Base-by-base conservation (phyloP, 192 early-diverging fungal species). In the Coemansia sp. region DNA sequence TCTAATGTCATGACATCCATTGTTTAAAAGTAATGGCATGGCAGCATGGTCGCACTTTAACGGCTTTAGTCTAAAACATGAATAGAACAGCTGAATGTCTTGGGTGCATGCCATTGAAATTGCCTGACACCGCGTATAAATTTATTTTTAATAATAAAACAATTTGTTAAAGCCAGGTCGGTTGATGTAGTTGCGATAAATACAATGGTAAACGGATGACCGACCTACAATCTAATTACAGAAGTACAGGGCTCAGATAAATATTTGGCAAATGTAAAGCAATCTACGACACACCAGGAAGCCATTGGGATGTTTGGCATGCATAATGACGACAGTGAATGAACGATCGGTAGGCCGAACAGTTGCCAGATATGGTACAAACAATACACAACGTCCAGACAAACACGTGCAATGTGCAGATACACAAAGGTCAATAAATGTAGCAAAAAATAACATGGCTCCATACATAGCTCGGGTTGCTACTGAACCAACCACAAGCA, bases 321-420 rank as follows among this genome's bases (percentile, higher is more conserved):
- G 53, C 53, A 8, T 4, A 2, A 55, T 55, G 53, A 55, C 53
- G 53, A 55, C 31, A 31, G 31, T 31, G 31, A 24, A 55, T 17
- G 24, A 26, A 26, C n/a, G 53, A 55, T 55, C 53, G 53, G 12
- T 24, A 55, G 53, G 53, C 53, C 53, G 53, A 55, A 31, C 53
- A 55, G 10, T 55, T 21, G 23, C 53, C 53, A 28, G 15, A n/a
- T 55, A 24, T 52, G 50, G 50, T 31, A 14, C 23, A 55, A 26
- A 23, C 42, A 12, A 44, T 17, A 44, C 42, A 44, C 11, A 44
- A 17, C 11, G 42, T 17, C 42, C 42, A 44, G 42, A 17, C 42
- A 5, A 44, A 17, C 42, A 44, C 42, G 42, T 44, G 42, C 42
- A 44, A 44, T 44, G 42, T 44, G 42, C 42, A 44, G 42, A 44